Percentiles rank a stretch among this genome's conserved stretches.
Conservation (phyloP, 805 yeast species). For the Schizosaccharomyces cryophilus region DNA sequence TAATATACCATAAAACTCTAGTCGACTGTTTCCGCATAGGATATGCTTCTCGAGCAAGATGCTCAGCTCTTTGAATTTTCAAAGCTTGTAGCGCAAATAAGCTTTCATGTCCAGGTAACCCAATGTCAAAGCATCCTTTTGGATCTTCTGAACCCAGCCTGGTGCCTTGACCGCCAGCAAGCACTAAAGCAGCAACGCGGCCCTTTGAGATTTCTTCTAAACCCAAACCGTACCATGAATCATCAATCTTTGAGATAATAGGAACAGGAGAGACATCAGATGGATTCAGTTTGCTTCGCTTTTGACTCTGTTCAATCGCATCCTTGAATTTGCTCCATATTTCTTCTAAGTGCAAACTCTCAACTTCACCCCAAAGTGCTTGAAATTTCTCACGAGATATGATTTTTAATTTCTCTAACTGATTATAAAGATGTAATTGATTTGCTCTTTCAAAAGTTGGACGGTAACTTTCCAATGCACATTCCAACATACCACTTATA, state of each 20-base stretch:
- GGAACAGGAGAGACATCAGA: background rate
- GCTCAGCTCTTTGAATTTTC: conserved; percentile 40
- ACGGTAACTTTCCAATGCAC: background rate
- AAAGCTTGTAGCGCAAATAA: conserved; percentile 87
- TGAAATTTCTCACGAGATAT: background rate
- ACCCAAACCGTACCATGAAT: conserved; percentile 29
- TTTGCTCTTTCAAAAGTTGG: background rate
- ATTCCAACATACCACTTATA: no score
- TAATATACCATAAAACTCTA: conserved; percentile 59
- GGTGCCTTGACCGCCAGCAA: conserved; percentile 99
- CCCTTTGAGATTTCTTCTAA: conserved; percentile 39
- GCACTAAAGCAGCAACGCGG: conserved; percentile 66
- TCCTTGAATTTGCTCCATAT: background rate
- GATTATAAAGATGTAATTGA: background rate
- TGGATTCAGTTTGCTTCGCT: background rate
- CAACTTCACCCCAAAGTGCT: background rate
- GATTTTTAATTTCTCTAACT: background rate
- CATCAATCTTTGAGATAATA: background rate
- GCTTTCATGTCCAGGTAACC: conserved; percentile 60
- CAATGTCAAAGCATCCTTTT: conserved; percentile 80
- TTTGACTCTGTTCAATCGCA: background rate
- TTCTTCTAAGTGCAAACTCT: background rate
- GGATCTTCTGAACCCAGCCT: conserved; percentile 75
- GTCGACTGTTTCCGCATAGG: conserved; percentile 10
- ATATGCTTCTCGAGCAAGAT: conserved; percentile 19